Percentiles rank a stretch among this genome's conserved stretches.
phyloP scores from a whole-genome alignment of 164 flowering plant species.

The Piper longum region DNA sequence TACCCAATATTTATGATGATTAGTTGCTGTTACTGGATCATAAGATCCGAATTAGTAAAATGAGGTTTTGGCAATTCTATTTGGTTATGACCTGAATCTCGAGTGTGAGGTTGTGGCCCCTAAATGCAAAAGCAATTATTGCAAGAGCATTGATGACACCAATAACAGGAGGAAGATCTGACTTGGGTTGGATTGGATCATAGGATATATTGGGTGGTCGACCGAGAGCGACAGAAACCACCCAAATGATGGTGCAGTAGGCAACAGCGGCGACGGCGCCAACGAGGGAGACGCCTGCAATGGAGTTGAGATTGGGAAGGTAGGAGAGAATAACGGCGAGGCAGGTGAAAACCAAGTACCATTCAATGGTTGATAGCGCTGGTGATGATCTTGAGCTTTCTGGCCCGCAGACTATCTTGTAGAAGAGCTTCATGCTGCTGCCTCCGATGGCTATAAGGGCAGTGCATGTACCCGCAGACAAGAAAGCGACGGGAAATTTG shows the following conservation, averaged over 20 bases:
- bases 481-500: constrained; percentile 43
- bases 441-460: constrained; percentile 55
- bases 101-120: constrained; percentile 76
- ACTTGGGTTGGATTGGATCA: constrained; percentile 10
- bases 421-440: constrained; percentile 33
- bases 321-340: constrained; percentile 38
- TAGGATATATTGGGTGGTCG: constrained; percentile 23
- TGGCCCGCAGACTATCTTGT: constrained; percentile 28
- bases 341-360: constrained; percentile 62
- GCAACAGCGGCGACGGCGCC: constrained; percentile 48
- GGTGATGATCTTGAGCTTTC: constrained; percentile 17
- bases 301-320: constrained; percentile 63
- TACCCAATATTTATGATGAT: too few relatives aligned
- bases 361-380: constrained; percentile 40
- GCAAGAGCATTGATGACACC: constrained; percentile 53
- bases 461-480: constrained; percentile 64
- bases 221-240: constrained; percentile 24
- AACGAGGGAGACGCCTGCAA: constrained; percentile 46
- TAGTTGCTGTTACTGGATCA: not conserved
- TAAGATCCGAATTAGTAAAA: not conserved
- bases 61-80: not conserved
- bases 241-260: constrained; percentile 49
- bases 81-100: constrained; percentile 48
- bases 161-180: constrained; percentile 14
- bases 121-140: constrained; percentile 62